phyloP scores from a whole-genome alignment of 2,329 filamentous ascomycete species.

The Orbilia blumenaviensis region DNA sequence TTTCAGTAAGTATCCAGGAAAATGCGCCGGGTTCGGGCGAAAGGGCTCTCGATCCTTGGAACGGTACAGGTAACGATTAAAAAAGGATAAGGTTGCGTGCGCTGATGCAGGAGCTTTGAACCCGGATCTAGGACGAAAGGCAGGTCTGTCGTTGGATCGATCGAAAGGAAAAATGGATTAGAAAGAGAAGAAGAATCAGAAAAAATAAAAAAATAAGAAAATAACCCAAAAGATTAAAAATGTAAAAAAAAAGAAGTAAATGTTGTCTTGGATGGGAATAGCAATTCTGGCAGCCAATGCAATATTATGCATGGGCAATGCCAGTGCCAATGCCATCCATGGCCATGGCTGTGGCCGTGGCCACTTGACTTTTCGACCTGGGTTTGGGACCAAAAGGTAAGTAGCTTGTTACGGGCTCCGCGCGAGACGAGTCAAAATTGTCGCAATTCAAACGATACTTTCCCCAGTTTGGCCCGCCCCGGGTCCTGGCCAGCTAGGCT shows the following conservation, averaged over 20 bases:
- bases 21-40: slow-evolving; percentile 47
- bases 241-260: background rate
- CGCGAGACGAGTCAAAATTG: slow-evolving; percentile 33
- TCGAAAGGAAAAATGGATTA: background rate
- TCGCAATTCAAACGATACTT: slow-evolving; percentile 39
- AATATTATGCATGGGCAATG: no score
- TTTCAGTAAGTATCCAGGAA: slow-evolving; percentile 20
- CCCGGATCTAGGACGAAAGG: slow-evolving; percentile 8
- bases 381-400: background rate
- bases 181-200: background rate
- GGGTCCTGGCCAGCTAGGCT: background rate
- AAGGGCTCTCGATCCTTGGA: slow-evolving; percentile 17
- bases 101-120: slow-evolving; percentile 6
- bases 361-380: background rate
- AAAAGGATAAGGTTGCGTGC: slow-evolving; percentile 18
- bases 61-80: slow-evolving; percentile 8
- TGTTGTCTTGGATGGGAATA: slow-evolving; percentile 29
- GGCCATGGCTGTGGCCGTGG: background rate
- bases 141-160: background rate
- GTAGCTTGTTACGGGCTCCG: slow-evolving; percentile 1
- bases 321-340: no score
- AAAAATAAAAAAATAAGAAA: background rate
- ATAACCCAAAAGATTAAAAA: background rate
- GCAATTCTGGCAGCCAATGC: slow-evolving; percentile 11
- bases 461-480: background rate